phyloP scores from a whole-genome alignment of 306 rosid species.

The Cotoneaster glaucophyllus region DNA sequence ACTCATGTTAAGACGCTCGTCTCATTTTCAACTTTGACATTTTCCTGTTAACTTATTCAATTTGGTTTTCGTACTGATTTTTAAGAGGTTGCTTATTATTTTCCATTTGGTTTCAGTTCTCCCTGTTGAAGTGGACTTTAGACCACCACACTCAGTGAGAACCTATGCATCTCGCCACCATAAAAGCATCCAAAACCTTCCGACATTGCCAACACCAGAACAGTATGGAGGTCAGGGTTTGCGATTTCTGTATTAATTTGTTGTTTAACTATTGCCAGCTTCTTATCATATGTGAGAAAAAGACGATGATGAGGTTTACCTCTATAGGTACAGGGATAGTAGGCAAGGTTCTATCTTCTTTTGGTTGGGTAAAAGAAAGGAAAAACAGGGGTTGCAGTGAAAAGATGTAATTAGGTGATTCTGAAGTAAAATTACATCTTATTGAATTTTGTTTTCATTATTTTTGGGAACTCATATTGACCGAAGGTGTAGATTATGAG shows the following conservation, averaged over 20 bases:
- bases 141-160: slow-evolving; percentile 17
- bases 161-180: slow-evolving; percentile 9
- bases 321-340: background rate
- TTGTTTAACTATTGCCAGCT: background rate
- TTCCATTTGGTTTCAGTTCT: slow-evolving; percentile 22
- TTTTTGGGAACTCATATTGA: too few relatives aligned
- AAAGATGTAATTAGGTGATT: background rate
- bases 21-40: background rate
- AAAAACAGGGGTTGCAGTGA: background rate
- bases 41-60: background rate
- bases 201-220: background rate
- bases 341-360: background rate
- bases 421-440: background rate
- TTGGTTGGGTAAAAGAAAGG: background rate
- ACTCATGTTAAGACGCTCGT: slow-evolving; percentile 11
- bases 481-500: background rate
- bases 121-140: slow-evolving; percentile 24
- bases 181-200: slow-evolving; percentile 13
- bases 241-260: background rate
- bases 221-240: background rate
- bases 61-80: background rate
- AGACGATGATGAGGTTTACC: background rate
- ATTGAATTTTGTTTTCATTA: background rate
- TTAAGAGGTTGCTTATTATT: background rate
- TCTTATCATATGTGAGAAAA: background rate